Base-by-base conservation (phyloP, 1,139 yeast genomes). In the Saccharomycopsis crataegensis region DNA sequence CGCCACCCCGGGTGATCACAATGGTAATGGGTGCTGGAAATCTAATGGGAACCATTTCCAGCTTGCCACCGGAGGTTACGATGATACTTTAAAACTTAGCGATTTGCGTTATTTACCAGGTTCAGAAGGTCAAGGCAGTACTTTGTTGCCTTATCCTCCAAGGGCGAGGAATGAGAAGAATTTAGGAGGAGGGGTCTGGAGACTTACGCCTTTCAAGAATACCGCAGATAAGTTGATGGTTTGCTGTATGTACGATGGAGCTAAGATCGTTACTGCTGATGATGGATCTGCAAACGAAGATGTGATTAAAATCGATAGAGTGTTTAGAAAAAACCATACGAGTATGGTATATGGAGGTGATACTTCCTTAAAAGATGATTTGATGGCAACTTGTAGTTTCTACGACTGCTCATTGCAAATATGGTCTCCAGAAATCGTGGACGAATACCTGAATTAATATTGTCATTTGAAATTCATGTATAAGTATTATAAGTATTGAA, bases 261-360 rank as follows among this genome's bases (percentile, higher is more conserved):
- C 96, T 0, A 74, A 91, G 55, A 71, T 90, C 1, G 68, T 87
- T 0, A 67, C 72, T 6, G 53, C 48, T 8, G 58, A 57, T 16
- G 64, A 59, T n/a, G 61, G 62, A 1, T n/a, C n/a, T 12, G 67
- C 65, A n/a, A 61, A 55, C 6, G 64, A 64, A 4, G 69, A 68
- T 28, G 64, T 65, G n/a, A 74, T 78, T 11, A 68, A 70, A 9
- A 79, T 84, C 0, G 63, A 66, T 3, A 67, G 73, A 31, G 77
- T 75, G 58, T 79, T 83, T 64, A 84, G 83, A 59, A 78, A 77
- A 34, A 86, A 85, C 31, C 98, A 93, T 65, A 83, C 82, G 49
- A 88, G 96, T 60, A 93, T 93, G 89, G 90, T 93, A 52, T 93
- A 93, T 64, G 98, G 98, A 0, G 96, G 95, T 4, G 96, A 87